These are phyloP conservation scores for Yamadazyma tumulicola DNA, from an alignment of 805 yeast genomes.

Conservation along the genomic window DNA sequence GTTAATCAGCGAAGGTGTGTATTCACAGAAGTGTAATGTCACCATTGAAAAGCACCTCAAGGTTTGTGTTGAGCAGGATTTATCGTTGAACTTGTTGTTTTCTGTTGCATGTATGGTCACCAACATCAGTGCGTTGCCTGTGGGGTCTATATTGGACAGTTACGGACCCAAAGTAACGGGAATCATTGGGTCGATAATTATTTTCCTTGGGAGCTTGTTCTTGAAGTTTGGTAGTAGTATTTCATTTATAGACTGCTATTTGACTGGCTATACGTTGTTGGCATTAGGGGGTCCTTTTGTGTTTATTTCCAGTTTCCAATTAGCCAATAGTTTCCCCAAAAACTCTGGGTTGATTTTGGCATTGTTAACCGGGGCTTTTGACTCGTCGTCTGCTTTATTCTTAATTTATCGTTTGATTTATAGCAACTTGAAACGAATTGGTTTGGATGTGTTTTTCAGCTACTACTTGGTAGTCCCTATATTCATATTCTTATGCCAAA, in stretches of 20 bases:
- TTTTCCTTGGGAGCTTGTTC: slow-evolving; percentile 53
- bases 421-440: slow-evolving; percentile 37
- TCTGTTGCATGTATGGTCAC: slow-evolving; percentile 85
- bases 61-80: slow-evolving; percentile 71
- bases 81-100: slow-evolving; percentile 77
- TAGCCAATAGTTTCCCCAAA: slow-evolving; percentile 79
- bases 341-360: slow-evolving; percentile 81
- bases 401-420: slow-evolving; percentile 67
- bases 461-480: slow-evolving; percentile 70
- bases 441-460: slow-evolving; percentile 60
- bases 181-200: slow-evolving; percentile 60
- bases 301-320: slow-evolving; percentile 84
- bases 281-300: slow-evolving; percentile 95
- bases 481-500: slow-evolving; percentile 71
- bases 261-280: slow-evolving; percentile 67
- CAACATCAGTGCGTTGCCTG: slow-evolving; percentile 76
- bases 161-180: slow-evolving; percentile 83
- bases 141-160: slow-evolving; percentile 73
- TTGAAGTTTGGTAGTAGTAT: slow-evolving; percentile 39
- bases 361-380: slow-evolving; percentile 88
- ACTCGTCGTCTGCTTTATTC: slow-evolving; percentile 87
- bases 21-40: slow-evolving; percentile 54
- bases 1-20: slow-evolving; percentile 72
- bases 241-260: slow-evolving; percentile 54
- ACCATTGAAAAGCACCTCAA: background rate